Conservation (phyloP, 495 filamentous ascomycete species). For the Penicillium goetzii region DNA sequence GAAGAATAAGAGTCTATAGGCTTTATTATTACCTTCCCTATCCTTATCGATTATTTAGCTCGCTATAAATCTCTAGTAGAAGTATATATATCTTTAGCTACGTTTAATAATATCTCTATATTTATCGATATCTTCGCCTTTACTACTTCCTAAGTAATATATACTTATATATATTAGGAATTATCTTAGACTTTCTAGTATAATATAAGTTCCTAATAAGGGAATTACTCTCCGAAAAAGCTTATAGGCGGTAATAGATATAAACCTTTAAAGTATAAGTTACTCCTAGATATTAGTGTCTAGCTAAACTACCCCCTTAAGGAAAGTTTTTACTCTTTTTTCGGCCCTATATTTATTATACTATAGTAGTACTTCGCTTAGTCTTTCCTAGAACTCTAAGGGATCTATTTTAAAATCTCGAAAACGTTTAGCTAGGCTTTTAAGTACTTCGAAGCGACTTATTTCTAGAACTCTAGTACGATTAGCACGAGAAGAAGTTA, state of each 20-base stretch:
- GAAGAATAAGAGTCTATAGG: neutral
- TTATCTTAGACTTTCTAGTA: neutral
- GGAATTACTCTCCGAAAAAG: neutral
- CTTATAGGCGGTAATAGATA: neutral
- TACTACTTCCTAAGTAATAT: neutral
- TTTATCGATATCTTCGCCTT: neutral
- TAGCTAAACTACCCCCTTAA: neutral
- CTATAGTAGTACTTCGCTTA: neutral
- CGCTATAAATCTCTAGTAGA: neutral
- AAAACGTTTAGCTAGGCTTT: neutral
- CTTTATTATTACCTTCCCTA: neutral
- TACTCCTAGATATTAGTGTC: neutral
- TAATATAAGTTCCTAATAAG: neutral
- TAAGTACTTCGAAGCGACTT: neutral
- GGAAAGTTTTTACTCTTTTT: neutral
- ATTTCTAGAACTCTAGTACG: neutral
- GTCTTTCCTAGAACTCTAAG: constrained; percentile 3
- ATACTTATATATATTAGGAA: neutral
- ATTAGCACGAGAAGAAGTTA: constrained; percentile 1
- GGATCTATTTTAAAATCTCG: neutral
- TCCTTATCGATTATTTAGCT: neutral
- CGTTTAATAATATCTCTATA: neutral
- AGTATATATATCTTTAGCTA: neutral
- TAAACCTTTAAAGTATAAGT: neutral
- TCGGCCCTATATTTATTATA: neutral